Evolutionary conservation across 148 eudicot genomes (phyloP), one percentile per base, ranked within the genome.

Genomic region (Rhododendron kiyosumense): DNA sequence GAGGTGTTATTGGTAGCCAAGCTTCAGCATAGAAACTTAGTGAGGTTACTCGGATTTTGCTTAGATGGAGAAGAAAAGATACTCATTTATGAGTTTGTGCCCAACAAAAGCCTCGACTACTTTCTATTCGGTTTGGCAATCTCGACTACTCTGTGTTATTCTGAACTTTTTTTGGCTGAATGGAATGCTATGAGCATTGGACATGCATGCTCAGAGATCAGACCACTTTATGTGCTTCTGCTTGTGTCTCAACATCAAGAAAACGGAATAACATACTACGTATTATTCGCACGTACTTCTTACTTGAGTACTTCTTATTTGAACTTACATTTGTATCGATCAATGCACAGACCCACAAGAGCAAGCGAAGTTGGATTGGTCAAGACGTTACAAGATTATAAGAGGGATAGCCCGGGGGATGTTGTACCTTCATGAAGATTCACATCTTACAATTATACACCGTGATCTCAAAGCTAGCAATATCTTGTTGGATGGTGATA

Each of bases 371-470:
- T 63, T 91, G 85, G 85, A 88, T 46, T 91, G 93, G 91, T 34
- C 86, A 71, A 91, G 38, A 13, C 88, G 91, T 18, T 84, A 36
- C 71, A 88, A 88, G 9, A 90, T 90, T 51, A 88, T 90, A n/a
- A 0, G 7, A 2, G 88, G 90, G 59, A 61, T 88, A 46, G 87
- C 90, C 2, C 79, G 88, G 74, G 91, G 90, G 8, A 45, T 90
- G 8, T 71, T 90, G 10, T 90, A 90, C 38, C 90, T 90, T 13
- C 91, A 90, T 48, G 88, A 89, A 79, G 91, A 43, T 8, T 77
- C 80, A 1, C 80, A 30, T 2, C 28, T 43, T 38, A 43, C 15
- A 43, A 77, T 77, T 43, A 77, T 77, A 41, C 80, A 77, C 80
- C 30, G 80, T 43, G 80, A 77, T 77, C 80, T 77, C 52, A 77